Conservation (phyloP, 352 stramenopile species). For the Phytophthora multivora region DNA sequence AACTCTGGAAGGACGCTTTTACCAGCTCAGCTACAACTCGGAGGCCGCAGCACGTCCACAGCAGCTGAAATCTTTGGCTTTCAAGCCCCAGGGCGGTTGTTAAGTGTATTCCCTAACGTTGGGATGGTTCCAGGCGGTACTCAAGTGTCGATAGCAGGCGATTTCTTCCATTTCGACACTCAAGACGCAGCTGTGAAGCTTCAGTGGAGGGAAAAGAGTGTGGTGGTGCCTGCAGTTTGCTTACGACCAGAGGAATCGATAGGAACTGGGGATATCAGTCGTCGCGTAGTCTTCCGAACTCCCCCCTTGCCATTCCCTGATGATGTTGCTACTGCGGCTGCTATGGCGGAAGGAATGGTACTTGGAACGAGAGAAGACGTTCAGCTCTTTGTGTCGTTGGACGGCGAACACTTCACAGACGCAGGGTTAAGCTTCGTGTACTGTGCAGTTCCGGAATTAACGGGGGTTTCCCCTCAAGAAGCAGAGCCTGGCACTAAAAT, state of each 20-base stretch:
- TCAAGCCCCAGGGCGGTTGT: constrained; percentile 32
- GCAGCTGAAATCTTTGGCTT: constrained; percentile 35
- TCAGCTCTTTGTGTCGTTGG: constrained; percentile 53
- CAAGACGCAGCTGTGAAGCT: constrained; percentile 54
- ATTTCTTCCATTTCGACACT: constrained; percentile 69
- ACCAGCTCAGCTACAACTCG: constrained; percentile 16
- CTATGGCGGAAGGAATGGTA: constrained; percentile 33
- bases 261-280: constrained; percentile 11
- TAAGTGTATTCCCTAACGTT: constrained; percentile 42
- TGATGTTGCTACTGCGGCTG: constrained; percentile 21
- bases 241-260: constrained; percentile 9
- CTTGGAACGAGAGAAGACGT: constrained; percentile 47
- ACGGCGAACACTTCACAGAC: constrained; percentile 53
- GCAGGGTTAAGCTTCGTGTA: constrained; percentile 26
- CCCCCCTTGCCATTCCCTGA: constrained; percentile 44
- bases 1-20: constrained; percentile 47
- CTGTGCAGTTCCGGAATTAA: constrained; percentile 22
- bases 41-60: constrained; percentile 6
- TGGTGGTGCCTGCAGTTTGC: constrained; percentile 41
- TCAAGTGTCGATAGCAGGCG: constrained; percentile 46
- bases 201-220: constrained; percentile 44
- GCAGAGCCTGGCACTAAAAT: constrained; percentile 30
- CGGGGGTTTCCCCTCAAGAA: constrained; percentile 16
- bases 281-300: constrained; percentile 52
- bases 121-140: constrained; percentile 52